Evolutionary conservation across 768 basidiomycete genomes (phyloP), one percentile per base, ranked within the genome.

Genomic region (Russula foetens): DNA sequence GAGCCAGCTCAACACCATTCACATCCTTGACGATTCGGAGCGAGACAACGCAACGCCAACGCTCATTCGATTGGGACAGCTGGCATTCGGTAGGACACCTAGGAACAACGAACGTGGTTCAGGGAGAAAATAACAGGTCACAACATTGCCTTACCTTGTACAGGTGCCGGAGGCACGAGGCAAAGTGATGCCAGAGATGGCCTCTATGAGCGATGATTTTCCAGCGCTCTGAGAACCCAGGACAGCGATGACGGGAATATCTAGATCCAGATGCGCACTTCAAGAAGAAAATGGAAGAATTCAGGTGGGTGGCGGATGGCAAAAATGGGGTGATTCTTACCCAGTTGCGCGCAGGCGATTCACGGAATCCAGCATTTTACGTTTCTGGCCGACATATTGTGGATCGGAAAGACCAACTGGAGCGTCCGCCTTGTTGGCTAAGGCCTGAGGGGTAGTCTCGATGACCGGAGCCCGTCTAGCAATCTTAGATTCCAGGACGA

Each of bases 401-500:
- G 79, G 74, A 60, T 81, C 77, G 0, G 82, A 80, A 0, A 88
- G 75, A 0, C 86, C 86, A 3, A 86, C 76, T 4, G 72, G 75
- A 12, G 17, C 35, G 48, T 53, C 26, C 19, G 7, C 28, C 23
- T 7, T 15, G 12, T 56, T 24, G 8, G n/a, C n/a, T 17, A 35
- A 87, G 46, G n/a, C n/a, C n/a, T n/a, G n/a, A n/a, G n/a, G n/a
- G n/a, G 90, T 88, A 0, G 84, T 79, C 64, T 90, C 87, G 14
- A 90, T 90, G 4, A 90, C 76, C 0, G 88, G 90, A 0, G 86
- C 88, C 65, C 90, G 90, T 0, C 88, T 89, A 0, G 85, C 85
- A 44, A 82, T 85, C 63, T 90, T 88, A 0, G 77, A 80, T 0
- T 88, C 88, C 24, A 88, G 79, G 44, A 88, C 88, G 0, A 82